These are phyloP conservation scores for Nemania sp. DNA, from an alignment of 2,329 filamentous ascomycete species.

Conservation along the genomic window DNA sequence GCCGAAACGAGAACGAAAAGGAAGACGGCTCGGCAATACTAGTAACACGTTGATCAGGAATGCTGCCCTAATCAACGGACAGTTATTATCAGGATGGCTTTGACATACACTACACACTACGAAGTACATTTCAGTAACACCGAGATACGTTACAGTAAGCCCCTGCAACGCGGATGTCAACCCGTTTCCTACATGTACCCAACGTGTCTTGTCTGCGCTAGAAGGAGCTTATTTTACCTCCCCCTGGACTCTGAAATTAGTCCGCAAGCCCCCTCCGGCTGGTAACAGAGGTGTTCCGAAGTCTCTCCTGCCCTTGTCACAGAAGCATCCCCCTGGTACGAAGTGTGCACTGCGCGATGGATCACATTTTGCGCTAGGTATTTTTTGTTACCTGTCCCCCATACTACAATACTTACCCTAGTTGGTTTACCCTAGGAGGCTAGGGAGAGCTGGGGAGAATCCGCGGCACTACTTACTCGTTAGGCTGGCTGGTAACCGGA, in stretches of 20 bases:
- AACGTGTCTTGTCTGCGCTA: background rate
- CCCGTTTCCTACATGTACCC: slow-evolving; percentile 12
- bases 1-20: too few relatives aligned
- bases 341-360: too few relatives aligned
- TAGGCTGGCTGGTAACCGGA: slow-evolving; percentile 11
- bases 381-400: slow-evolving; percentile 15
- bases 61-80: slow-evolving; percentile 13
- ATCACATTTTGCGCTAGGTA: background rate
- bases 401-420: background rate
- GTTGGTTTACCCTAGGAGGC: too few relatives aligned
- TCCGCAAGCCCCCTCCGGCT: slow-evolving; percentile 14
- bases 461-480: too few relatives aligned
- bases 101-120: too few relatives aligned
- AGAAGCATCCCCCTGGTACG: slow-evolving; percentile 3
- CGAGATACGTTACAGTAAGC: slow-evolving; percentile 24
- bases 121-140: too few relatives aligned
- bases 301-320: slow-evolving; percentile 3
- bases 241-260: slow-evolving; percentile 13
- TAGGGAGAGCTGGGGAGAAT: too few relatives aligned
- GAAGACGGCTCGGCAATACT: too few relatives aligned
- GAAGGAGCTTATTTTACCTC: slow-evolving; percentile 18
- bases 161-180: slow-evolving; percentile 20
- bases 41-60: too few relatives aligned
- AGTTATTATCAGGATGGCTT: slow-evolving; percentile 22
- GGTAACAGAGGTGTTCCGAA: slow-evolving; percentile 5